Conservation (phyloP, 129 eudicot genomes). For the Flaveria brownii region DNA sequence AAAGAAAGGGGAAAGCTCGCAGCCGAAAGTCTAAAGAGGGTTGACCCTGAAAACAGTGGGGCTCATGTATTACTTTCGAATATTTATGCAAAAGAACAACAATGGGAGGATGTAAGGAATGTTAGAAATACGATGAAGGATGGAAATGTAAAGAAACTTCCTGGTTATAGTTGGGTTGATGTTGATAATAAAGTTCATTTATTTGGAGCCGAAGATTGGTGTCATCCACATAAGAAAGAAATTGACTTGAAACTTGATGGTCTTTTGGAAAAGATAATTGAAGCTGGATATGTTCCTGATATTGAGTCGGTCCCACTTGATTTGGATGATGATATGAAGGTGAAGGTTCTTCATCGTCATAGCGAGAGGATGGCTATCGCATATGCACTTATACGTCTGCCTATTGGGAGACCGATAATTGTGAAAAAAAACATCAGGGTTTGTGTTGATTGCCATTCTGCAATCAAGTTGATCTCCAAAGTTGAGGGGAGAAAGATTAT, state of each 20-base stretch:
- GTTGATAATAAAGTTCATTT: constrained; percentile 50
- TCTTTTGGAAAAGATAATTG: constrained; percentile 36
- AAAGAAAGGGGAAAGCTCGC: constrained; percentile 47
- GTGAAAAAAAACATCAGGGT: constrained; percentile 51
- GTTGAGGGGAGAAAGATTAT: constrained; percentile 46
- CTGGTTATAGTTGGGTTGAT: constrained; percentile 59
- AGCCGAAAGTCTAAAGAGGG: constrained; percentile 37
- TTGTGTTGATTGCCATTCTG: constrained; percentile 52
- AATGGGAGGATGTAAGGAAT: constrained; percentile 46
- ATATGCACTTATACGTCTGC: constrained; percentile 43
- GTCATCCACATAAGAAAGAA: constrained; percentile 44
- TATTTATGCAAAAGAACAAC: constrained; percentile 47
- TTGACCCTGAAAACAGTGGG: constrained; percentile 51
- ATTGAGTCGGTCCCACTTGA: constrained; percentile 35
- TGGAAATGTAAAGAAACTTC: constrained; percentile 44
- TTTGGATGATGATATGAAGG: constrained; percentile 43
- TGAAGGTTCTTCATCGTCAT: constrained; percentile 40
- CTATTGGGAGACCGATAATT: constrained; percentile 45
- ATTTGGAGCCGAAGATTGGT: constrained; percentile 53
- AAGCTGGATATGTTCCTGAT: constrained; percentile 51
- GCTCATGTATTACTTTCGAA: constrained; percentile 53
- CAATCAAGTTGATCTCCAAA: constrained; percentile 48
- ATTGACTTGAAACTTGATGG: constrained; percentile 46
- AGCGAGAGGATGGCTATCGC: constrained; percentile 60
- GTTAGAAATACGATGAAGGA: constrained; percentile 50